Percentiles rank a stretch among this genome's conserved stretches.
Evolutionary conservation across 139 green algal species (phyloP).

Genomic region (Chlorella sp.): DNA sequence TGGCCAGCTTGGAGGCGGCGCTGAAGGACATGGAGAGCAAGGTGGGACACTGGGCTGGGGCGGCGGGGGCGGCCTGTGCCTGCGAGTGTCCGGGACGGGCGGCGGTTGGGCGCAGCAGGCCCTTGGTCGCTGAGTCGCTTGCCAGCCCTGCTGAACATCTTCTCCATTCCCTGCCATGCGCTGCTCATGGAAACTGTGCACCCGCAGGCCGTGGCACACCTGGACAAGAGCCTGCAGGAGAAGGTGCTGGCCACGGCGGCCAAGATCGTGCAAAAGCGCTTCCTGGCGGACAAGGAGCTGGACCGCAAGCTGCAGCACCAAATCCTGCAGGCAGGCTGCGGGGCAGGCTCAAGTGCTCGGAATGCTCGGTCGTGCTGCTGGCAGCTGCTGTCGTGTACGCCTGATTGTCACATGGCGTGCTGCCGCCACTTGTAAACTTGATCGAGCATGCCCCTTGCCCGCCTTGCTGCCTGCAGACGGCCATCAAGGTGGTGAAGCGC

Average conservation of each 20-base stretch:
- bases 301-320: constrained; percentile 21
- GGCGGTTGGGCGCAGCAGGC: no score
- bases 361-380: neutral
- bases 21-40: constrained; percentile 31
- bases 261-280: constrained; percentile 33
- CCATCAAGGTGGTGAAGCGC: constrained; percentile 36
- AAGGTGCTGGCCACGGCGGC: constrained; percentile 34
- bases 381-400: no score
- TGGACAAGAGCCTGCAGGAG: constrained; percentile 33
- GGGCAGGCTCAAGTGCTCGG: neutral
- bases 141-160: no score
- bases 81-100: no score
- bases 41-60: neutral
- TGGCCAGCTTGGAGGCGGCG: constrained; percentile 26
- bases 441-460: no score
- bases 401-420: no score
- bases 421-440: no score
- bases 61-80: no score
- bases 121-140: no score
- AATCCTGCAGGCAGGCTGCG: constrained; percentile 11
- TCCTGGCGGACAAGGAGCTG: constrained; percentile 27
- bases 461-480: constrained; percentile 1
- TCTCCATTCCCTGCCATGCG: no score
- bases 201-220: constrained; percentile 11
- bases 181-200: no score